Percentiles rank a stretch among this genome's conserved stretches.
Evolutionary conservation across 257 asterid species (phyloP).

Genomic region (Solanum corneliomulleri): DNA sequence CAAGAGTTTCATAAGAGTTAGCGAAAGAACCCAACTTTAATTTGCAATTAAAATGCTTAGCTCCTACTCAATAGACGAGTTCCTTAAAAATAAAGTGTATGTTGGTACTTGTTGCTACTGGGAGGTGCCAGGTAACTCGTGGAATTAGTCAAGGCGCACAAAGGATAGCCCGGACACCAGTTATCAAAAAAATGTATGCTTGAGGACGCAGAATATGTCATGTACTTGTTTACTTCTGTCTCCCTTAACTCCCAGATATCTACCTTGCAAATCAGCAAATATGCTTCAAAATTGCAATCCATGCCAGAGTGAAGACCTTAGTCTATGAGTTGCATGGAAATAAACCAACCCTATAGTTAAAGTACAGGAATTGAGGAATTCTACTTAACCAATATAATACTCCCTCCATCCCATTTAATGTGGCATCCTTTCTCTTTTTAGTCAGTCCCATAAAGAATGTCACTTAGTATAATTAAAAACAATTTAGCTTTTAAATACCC

Average conservation of each 20-base stretch:
- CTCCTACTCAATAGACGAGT: neutral
- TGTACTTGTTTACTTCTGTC: neutral
- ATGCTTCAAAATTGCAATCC: neutral
- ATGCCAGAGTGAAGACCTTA: neutral
- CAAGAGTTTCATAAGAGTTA: neutral
- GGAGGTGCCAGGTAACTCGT: neutral
- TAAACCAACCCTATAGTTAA: neutral
- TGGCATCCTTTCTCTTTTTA: neutral
- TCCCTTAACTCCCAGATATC: neutral
- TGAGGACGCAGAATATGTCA: neutral
- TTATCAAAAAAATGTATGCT: neutral
- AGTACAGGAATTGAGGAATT: neutral
- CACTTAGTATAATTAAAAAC: neutral
- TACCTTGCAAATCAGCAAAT: neutral
- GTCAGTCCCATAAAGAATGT: neutral
- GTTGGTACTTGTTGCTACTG: neutral
- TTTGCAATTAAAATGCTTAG: neutral
- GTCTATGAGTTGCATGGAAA: neutral
- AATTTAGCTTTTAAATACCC: neutral
- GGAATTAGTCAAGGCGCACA: neutral
- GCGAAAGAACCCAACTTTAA: neutral
- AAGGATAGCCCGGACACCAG: neutral
- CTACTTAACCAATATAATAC: too few relatives aligned
- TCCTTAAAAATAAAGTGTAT: neutral
- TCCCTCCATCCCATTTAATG: neutral